Percentiles rank a stretch among this genome's conserved stretches.
Conservation (phyloP, 164 flowering plant genomes). For the grape (Vitis vinifera) region DNA sequence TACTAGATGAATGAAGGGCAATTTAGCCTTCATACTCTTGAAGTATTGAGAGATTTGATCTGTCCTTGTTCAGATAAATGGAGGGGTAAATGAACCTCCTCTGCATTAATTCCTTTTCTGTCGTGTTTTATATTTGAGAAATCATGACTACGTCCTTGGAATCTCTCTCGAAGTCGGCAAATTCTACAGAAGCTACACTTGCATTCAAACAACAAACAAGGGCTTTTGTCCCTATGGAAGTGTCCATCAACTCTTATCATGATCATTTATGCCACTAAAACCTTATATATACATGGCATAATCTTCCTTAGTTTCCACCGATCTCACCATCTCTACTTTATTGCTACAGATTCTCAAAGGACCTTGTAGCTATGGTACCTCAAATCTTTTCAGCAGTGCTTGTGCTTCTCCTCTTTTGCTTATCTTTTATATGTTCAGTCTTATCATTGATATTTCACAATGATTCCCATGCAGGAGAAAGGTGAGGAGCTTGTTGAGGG, state of each 20-base stretch:
- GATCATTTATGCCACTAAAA: not conserved
- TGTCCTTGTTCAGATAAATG: no score
- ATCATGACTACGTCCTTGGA: no score
- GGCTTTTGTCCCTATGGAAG: not conserved
- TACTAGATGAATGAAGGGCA: no score
- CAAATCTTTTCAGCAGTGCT: not conserved
- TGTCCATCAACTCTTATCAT: not conserved
- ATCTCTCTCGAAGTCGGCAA: no score
- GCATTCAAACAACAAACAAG: no score
- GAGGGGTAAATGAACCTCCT: no score
- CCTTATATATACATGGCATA: not conserved
- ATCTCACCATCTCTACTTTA: not conserved
- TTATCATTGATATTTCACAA: not conserved
- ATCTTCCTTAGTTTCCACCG: not conserved
- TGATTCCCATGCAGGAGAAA: slow-evolving; percentile 34
- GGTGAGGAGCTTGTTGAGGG: slow-evolving; percentile 48
- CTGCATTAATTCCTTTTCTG: no score
- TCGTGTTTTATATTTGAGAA: no score
- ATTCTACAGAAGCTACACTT: no score
- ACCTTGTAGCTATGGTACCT: not conserved
- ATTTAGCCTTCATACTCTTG: no score
- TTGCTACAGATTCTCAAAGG: not conserved
- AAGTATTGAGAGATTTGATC: no score
- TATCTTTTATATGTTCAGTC: not conserved
- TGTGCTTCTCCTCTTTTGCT: no score